Evolutionary conservation across 768 basidiomycete genomes (phyloP).

Genomic region (Dentipellis fragilis): DNA sequence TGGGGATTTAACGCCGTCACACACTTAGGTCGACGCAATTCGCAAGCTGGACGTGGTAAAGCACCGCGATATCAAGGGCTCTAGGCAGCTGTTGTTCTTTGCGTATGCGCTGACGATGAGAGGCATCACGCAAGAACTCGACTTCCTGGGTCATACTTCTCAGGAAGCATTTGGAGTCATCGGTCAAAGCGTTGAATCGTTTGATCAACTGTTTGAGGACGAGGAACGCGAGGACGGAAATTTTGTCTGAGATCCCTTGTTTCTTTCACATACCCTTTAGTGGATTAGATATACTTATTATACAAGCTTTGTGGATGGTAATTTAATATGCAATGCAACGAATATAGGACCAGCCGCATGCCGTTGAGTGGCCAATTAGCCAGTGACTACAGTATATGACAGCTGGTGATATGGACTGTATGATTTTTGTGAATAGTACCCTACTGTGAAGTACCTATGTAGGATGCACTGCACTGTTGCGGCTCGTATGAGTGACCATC

Average conservation of each 20-base stretch:
- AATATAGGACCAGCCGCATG: too few species aligned
- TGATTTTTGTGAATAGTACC: too few species aligned
- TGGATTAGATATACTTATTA: too few species aligned
- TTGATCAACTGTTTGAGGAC: constrained; percentile 62
- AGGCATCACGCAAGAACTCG: constrained; percentile 85
- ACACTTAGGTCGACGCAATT: constrained; percentile 66
- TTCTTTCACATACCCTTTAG: too few species aligned
- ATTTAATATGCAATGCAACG: too few species aligned
- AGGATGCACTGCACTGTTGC: too few species aligned
- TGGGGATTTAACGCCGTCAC: background rate
- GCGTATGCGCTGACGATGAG: constrained; percentile 93
- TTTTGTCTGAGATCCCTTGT: background rate
- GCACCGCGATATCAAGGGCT: constrained; percentile 69
- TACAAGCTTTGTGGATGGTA: too few species aligned
- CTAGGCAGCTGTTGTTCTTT: constrained; percentile 83
- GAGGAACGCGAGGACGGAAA: background rate
- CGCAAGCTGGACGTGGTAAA: constrained; percentile 82
- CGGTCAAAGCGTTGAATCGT: constrained; percentile 70
- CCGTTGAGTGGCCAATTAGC: too few species aligned
- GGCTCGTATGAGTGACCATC: too few species aligned
- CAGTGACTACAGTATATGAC: too few species aligned
- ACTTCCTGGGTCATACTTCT: constrained; percentile 66
- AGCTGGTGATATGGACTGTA: too few species aligned
- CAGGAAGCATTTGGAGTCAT: constrained; percentile 93
- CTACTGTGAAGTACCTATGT: too few species aligned